Percentiles rank a stretch among this genome's conserved stretches.
Evolutionary conservation across 2,329 filamentous ascomycete species (phyloP).

Genomic region (Ceratocystis variospora): DNA sequence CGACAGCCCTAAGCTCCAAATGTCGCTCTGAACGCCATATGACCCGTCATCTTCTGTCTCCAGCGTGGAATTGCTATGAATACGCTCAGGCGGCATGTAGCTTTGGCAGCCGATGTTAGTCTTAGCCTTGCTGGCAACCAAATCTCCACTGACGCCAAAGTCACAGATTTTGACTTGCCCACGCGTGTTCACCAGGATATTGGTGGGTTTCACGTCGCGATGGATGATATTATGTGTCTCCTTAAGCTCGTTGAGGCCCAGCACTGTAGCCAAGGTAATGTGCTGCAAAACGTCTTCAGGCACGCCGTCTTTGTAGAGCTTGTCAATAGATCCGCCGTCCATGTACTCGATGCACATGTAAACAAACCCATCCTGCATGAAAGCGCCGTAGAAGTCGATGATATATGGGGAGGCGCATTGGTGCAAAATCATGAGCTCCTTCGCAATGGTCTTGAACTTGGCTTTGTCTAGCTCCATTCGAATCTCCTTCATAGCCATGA

Average conservation of each 20-base stretch:
- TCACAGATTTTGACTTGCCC: conserved; percentile 98
- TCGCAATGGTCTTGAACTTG: conserved; percentile 93
- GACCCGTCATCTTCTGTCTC: conserved; percentile 53
- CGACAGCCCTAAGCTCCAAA: conserved; percentile 89
- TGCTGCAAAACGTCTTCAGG: conserved; percentile 80
- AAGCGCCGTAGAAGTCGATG: conserved; percentile 96
- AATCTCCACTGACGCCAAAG: conserved; percentile 90
- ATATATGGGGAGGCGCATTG: conserved; percentile 92
- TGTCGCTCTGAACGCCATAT: conserved; percentile 94
- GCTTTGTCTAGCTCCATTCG: conserved; percentile 88
- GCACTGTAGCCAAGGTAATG: conserved; percentile 77
- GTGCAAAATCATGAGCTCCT: conserved; percentile 92
- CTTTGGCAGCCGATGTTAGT: conserved; percentile 98
- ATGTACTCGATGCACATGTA: conserved; percentile 99
- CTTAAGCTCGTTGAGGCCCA: conserved; percentile 84
- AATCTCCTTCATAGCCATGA: conserved; percentile 99
- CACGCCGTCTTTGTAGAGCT: conserved; percentile 79
- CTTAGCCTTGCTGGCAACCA: conserved; percentile 94
- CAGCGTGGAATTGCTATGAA: conserved; percentile 46
- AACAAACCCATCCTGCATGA: conserved; percentile 96
- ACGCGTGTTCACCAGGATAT: conserved; percentile 78
- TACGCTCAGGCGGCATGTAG: conserved; percentile 96
- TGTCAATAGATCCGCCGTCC: conserved; percentile 96
- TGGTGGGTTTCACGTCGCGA: conserved; percentile 97
- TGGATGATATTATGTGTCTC: conserved; percentile 99